phyloP scores from a whole-genome alignment of 2,329 filamentous ascomycete genomes.

The Pestalotiopsis sp. region DNA sequence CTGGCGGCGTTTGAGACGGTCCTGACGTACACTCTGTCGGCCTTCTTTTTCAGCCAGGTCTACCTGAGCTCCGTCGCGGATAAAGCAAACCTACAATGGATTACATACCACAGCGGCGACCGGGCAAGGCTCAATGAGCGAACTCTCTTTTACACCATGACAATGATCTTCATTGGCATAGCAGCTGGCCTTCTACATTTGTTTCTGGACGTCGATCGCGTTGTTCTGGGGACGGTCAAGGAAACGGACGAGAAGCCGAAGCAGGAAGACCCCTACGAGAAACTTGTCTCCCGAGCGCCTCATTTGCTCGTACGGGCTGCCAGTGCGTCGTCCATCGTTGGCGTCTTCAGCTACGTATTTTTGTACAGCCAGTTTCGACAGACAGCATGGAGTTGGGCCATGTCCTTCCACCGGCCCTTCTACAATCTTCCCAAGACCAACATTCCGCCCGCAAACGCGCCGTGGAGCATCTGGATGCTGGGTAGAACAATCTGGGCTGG shows the following conservation, averaged over 20 bases:
- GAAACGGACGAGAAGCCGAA: constrained; percentile 24
- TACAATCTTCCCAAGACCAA: constrained; percentile 76
- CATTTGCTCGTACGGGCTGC: constrained; percentile 24
- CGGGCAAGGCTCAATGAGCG: constrained; percentile 82
- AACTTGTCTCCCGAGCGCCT: constrained; percentile 46
- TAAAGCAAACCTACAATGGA: constrained; percentile 68
- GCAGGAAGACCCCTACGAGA: constrained; percentile 25
- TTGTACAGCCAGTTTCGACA: constrained; percentile 68
- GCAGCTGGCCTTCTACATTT: constrained; percentile 73
- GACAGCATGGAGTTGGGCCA: constrained; percentile 68
- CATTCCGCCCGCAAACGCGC: constrained; percentile 61
- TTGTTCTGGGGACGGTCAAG: constrained; percentile 50
- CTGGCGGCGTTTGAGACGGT: constrained; percentile 69
- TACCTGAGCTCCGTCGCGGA: constrained; percentile 73
- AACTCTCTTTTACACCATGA: constrained; percentile 76
- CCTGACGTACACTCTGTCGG: constrained; percentile 77
- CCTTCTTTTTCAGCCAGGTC: constrained; percentile 77
- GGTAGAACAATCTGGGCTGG: constrained; percentile 63
- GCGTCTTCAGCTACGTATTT: constrained; percentile 49
- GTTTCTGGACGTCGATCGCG: constrained; percentile 71
- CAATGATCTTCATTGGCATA: constrained; percentile 69
- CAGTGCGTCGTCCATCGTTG: constrained; percentile 35
- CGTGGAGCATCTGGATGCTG: constrained; percentile 58
- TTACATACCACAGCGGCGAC: constrained; percentile 72
- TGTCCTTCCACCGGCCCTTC: constrained; percentile 71